Percentiles rank a stretch among this genome's conserved stretches.
phyloP scores from a whole-genome alignment of 106 monocot genomes.

The Posidonia australis region DNA sequence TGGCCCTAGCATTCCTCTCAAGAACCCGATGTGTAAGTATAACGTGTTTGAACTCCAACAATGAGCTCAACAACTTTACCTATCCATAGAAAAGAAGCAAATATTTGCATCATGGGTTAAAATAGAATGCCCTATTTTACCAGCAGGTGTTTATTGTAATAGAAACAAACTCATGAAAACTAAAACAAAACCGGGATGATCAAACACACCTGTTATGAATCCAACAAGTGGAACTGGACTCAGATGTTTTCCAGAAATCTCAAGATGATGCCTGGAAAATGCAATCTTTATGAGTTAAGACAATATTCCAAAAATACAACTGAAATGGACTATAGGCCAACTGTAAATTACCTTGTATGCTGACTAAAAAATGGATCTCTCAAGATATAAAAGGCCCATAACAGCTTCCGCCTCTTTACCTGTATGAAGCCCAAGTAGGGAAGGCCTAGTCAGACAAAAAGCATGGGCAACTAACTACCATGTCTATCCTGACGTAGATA shows the following conservation, averaged over 20 bases:
- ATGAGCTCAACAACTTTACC: conserved; percentile 80
- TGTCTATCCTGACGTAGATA: too few species aligned
- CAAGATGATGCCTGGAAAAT: conserved; percentile 50
- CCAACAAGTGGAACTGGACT: conserved; percentile 59
- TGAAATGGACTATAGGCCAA: conserved; percentile 1
- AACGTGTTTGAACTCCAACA: conserved; percentile 82
- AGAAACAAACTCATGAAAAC: neutral
- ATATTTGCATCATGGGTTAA: neutral
- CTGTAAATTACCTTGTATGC: conserved; percentile 47
- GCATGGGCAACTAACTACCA: neutral
- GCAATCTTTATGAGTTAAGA: conserved; percentile 4
- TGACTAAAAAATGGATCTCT: conserved; percentile 86
- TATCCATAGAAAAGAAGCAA: conserved; percentile 24
- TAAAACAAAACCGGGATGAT: neutral
- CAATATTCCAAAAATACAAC: neutral
- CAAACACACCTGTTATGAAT: conserved; percentile 51
- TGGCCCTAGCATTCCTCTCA: conserved; percentile 8
- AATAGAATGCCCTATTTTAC: neutral
- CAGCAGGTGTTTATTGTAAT: too few species aligned
- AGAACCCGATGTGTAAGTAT: conserved; percentile 88
- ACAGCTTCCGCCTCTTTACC: conserved; percentile 68
- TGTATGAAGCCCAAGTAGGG: conserved; percentile 13
- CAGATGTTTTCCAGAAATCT: conserved; percentile 38
- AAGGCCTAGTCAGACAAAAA: conserved; percentile 1
- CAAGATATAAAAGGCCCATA: conserved; percentile 83